Evolutionary conservation across 768 basidiomycete genomes (phyloP).

Genomic region (Tylopilus sp.): DNA sequence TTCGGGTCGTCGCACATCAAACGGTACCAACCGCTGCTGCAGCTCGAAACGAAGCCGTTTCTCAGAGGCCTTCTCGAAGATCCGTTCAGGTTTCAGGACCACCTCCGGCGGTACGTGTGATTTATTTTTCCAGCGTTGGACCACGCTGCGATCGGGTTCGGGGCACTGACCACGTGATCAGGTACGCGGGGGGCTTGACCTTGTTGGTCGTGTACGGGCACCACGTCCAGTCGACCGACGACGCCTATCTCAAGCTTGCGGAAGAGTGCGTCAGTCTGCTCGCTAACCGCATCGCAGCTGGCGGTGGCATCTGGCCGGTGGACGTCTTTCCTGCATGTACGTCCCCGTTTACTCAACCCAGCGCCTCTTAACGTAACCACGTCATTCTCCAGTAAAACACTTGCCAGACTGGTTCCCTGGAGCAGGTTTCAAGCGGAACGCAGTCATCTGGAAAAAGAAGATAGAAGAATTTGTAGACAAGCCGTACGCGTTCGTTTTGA

Average conservation of each 20-base stretch:
- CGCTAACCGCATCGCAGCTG: conserved; percentile 42
- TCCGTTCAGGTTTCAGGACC: conserved; percentile 34
- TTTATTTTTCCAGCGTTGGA: background rate
- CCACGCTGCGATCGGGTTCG: background rate
- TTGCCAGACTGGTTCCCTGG: conserved; percentile 69
- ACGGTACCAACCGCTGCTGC: conserved; percentile 54
- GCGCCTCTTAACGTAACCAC: background rate
- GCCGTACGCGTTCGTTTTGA: conserved; percentile 58
- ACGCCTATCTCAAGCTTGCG: conserved; percentile 40
- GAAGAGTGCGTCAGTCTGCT: conserved; percentile 41
- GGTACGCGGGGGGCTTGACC: conserved; percentile 53
- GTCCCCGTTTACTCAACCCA: conserved; percentile 2
- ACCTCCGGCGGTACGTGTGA: conserved; percentile 33
- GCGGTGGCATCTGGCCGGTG: conserved; percentile 42
- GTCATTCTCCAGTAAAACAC: conserved; percentile 39
- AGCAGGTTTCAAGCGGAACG: conserved; percentile 60
- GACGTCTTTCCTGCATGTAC: conserved; percentile 37
- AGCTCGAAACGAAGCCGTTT: conserved; percentile 54
- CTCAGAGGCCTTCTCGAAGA: conserved; percentile 50
- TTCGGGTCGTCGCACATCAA: conserved; percentile 52
- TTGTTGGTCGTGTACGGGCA: conserved; percentile 65
- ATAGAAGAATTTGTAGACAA: conserved; percentile 62
- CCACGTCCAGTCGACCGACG: conserved; percentile 37
- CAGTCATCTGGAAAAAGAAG: conserved; percentile 56
- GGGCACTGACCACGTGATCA: conserved; percentile 15